Evolutionary conservation across 1,284 basidiomycete genomes (phyloP).

Genomic region (Malassezia brasiliensis): DNA sequence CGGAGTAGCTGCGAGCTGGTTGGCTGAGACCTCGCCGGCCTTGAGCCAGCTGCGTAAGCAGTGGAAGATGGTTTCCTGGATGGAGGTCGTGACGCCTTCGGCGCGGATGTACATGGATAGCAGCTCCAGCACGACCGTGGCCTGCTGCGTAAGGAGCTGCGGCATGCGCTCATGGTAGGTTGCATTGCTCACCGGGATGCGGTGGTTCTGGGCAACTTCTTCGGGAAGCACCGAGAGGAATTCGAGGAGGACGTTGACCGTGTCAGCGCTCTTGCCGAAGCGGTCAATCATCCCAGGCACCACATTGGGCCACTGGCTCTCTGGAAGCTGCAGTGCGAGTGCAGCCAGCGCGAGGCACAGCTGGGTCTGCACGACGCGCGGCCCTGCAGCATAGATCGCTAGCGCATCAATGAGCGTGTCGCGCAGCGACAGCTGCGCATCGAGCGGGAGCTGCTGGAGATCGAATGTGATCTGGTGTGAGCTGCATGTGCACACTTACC

Average conservation of each 20-base stretch:
- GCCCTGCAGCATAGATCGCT: slow-evolving; percentile 59
- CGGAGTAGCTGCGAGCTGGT: slow-evolving; percentile 63
- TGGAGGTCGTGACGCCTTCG: slow-evolving; percentile 66
- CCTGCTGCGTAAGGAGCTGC: slow-evolving; percentile 53
- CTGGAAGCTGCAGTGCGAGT: slow-evolving; percentile 78
- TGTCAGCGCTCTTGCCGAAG: slow-evolving; percentile 73
- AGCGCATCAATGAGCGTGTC: slow-evolving; percentile 77
- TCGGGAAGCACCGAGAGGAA: slow-evolving; percentile 87
- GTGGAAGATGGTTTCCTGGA: slow-evolving; percentile 78
- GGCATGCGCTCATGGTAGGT: slow-evolving; percentile 53
- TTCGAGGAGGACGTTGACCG: slow-evolving; percentile 73
- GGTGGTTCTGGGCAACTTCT: slow-evolving; percentile 73
- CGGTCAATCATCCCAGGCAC: slow-evolving; percentile 72
- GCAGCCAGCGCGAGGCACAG: slow-evolving; percentile 81
- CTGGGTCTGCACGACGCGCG: slow-evolving; percentile 77
- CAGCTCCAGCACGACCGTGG: slow-evolving; percentile 64
- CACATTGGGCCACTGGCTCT: slow-evolving; percentile 63
- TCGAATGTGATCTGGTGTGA: slow-evolving; percentile 68
- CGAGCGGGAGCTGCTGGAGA: slow-evolving; percentile 70
- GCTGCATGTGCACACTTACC: slow-evolving; percentile 21
- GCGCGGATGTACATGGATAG: slow-evolving; percentile 84
- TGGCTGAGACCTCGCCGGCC: slow-evolving; percentile 69
- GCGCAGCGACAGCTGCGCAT: slow-evolving; percentile 65
- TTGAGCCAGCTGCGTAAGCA: slow-evolving; percentile 79
- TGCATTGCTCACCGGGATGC: slow-evolving; percentile 77